These are phyloP conservation scores for Wickerhamomyces mucosus DNA, from an alignment of 805 yeast species.

Conservation along the genomic window DNA sequence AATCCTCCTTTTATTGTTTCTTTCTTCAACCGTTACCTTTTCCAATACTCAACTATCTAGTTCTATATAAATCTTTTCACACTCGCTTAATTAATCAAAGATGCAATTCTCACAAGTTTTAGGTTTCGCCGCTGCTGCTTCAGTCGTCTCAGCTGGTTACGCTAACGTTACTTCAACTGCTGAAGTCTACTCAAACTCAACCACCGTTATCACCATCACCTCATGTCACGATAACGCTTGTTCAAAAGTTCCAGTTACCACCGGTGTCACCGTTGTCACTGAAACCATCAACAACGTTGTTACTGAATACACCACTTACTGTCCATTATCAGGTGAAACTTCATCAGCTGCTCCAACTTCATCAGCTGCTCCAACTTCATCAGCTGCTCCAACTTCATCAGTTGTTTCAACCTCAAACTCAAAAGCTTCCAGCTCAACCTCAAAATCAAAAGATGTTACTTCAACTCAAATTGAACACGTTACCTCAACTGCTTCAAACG, in stretches of 20 bases:
- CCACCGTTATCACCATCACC: conserved; percentile 26
- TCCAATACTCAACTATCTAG: conserved; percentile 16
- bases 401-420: conserved; percentile 21
- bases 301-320: conserved; percentile 18
- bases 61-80: conserved; percentile 19
- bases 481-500: conserved; percentile 11
- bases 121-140: conserved; percentile 19
- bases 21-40: conserved; percentile 1
- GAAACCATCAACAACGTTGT: conserved; percentile 13
- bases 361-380: conserved; percentile 4
- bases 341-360: conserved; percentile 6
- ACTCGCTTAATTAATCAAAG: conserved; percentile 19
- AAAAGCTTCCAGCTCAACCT: conserved; percentile 5
- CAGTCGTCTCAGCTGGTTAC: conserved; percentile 21
- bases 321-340: conserved; percentile 17
- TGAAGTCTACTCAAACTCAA: conserved; percentile 14
- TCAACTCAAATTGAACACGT: conserved; percentile 5
- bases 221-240: conserved; percentile 15
- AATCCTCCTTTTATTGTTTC: conserved; percentile 3
- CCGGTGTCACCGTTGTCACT: conserved; percentile 20
- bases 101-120: conserved; percentile 27
- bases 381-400: conserved; percentile 14
- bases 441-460: too few relatives aligned
- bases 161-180: conserved; percentile 21
- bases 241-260: conserved; percentile 18